These are phyloP conservation scores for Hygrophila difformis DNA, from an alignment of 257 asterid genomes.

Conservation along the genomic window DNA sequence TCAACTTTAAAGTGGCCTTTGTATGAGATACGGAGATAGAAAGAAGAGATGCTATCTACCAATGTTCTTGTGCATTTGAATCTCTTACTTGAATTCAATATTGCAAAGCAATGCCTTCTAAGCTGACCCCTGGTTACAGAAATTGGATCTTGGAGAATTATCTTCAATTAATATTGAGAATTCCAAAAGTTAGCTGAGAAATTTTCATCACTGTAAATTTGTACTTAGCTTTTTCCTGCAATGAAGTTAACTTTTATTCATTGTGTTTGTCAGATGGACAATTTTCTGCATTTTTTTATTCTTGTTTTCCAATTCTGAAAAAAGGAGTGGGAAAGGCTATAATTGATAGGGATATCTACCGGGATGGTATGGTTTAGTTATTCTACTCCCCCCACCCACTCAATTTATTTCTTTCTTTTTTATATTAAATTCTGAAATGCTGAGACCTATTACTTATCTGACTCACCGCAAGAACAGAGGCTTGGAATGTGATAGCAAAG, in stretches of 20 bases:
- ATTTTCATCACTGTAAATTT: slow-evolving; percentile 18
- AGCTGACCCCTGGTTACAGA: slow-evolving; percentile 36
- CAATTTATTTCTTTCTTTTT: too few relatives aligned
- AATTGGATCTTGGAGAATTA: slow-evolving; percentile 30
- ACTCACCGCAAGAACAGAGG: slow-evolving; percentile 35
- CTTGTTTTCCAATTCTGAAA: slow-evolving; percentile 51
- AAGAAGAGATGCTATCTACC: too few relatives aligned
- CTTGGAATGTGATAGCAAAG: slow-evolving; percentile 41
- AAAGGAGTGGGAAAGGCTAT: slow-evolving; percentile 56
- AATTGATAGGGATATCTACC: slow-evolving; percentile 30
- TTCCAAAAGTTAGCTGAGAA: slow-evolving; percentile 47
- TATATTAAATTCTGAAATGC: too few relatives aligned
- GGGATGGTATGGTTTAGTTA: slow-evolving; percentile 48
- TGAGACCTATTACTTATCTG: slow-evolving; percentile 18
- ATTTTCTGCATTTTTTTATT: slow-evolving; percentile 33
- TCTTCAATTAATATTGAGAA: slow-evolving; percentile 49
- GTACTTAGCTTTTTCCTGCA: slow-evolving; percentile 1
- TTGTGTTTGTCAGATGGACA: slow-evolving; percentile 33
- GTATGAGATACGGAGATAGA: slow-evolving; percentile 24
- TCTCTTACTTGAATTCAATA: background rate
- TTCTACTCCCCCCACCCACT: too few relatives aligned
- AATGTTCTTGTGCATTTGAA: too few relatives aligned
- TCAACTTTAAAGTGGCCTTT: slow-evolving; percentile 56
- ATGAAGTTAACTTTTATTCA: background rate
- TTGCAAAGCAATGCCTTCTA: background rate